phyloP scores from a whole-genome alignment of 2,329 filamentous ascomycete species.

The Arachnopeziza araneosa region DNA sequence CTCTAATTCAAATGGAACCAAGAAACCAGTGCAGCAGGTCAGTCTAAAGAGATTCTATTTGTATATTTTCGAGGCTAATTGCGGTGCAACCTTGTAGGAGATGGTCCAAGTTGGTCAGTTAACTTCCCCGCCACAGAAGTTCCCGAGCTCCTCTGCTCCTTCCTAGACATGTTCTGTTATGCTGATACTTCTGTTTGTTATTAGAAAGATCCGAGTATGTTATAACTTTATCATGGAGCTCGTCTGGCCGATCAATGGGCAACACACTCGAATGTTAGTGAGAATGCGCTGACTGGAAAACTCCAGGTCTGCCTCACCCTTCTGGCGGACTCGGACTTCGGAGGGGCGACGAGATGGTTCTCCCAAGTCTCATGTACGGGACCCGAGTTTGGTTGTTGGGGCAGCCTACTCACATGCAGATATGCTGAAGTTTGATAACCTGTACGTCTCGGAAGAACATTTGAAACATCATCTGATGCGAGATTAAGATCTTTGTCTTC shows the following conservation, averaged over 20 bases:
- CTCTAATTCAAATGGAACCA: conserved; percentile 57
- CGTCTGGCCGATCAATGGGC: not conserved
- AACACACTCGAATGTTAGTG: not conserved
- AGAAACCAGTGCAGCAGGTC: conserved; percentile 70
- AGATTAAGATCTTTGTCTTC: conserved; percentile 51
- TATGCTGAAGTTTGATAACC: conserved; percentile 77
- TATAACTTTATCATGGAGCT: conserved; percentile 2
- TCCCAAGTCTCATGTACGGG: conserved; percentile 49
- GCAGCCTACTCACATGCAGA: conserved; percentile 96
- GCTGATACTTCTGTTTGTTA: not conserved
- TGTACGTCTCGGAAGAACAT: conserved; percentile 47
- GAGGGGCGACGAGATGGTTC: conserved; percentile 49
- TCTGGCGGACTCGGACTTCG: conserved; percentile 63
- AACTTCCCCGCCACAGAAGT: conserved; percentile 22
- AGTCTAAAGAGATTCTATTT: conserved; percentile 23
- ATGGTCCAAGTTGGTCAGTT: conserved; percentile 99
- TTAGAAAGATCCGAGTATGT: conserved; percentile 61
- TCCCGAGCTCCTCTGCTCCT: not conserved
- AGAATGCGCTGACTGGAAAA: conserved; percentile 18
- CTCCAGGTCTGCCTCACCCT: conserved; percentile 75
- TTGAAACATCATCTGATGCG: conserved; percentile 1
- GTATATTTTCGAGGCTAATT: not conserved
- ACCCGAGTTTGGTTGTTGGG: conserved; percentile 74
- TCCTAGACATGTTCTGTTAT: not conserved
- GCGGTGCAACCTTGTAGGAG: conserved; percentile 55